phyloP scores from a whole-genome alignment of 441 rosid genomes.

The Arabidopsis hybrid region DNA sequence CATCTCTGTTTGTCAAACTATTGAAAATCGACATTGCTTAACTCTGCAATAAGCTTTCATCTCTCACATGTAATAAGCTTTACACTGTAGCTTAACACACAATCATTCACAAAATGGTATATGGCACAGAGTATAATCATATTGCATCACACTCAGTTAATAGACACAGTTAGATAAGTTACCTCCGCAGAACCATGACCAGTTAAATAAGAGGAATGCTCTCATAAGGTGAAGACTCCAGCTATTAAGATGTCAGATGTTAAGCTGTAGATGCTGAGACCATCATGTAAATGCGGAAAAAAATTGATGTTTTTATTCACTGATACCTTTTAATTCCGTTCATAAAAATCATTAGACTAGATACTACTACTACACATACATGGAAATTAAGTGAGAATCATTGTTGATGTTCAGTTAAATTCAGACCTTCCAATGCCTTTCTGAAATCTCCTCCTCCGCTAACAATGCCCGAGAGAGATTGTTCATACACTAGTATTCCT shows the following conservation, averaged over 20 bases:
- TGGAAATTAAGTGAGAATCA: conserved; percentile 23
- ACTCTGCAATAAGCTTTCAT: neutral
- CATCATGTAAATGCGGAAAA: neutral
- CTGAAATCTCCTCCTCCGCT: conserved; percentile 8
- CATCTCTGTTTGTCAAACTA: conserved; percentile 52
- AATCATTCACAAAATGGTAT: no score
- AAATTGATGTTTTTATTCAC: conserved; percentile 12
- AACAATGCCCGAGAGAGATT: neutral
- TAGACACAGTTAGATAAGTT: conserved; percentile 35
- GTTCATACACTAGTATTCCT: neutral
- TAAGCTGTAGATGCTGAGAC: conserved; percentile 3
- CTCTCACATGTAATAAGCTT: conserved; percentile 1
- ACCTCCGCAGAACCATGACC: conserved; percentile 26
- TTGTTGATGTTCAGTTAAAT: conserved; percentile 17
- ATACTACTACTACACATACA: conserved; percentile 19
- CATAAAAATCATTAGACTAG: conserved; percentile 23
- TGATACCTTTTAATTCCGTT: conserved; percentile 20
- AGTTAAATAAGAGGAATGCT: conserved; percentile 23
- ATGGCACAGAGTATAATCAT: neutral
- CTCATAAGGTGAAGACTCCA: conserved; percentile 24
- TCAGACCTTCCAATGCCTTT: conserved; percentile 33
- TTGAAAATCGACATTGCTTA: no score
- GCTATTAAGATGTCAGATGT: conserved; percentile 17
- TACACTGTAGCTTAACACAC: no score
- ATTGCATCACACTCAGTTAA: conserved; percentile 5